Evolutionary conservation across 73 alveolate genomes (phyloP).

Genomic region (Halteria grandinella): DNA sequence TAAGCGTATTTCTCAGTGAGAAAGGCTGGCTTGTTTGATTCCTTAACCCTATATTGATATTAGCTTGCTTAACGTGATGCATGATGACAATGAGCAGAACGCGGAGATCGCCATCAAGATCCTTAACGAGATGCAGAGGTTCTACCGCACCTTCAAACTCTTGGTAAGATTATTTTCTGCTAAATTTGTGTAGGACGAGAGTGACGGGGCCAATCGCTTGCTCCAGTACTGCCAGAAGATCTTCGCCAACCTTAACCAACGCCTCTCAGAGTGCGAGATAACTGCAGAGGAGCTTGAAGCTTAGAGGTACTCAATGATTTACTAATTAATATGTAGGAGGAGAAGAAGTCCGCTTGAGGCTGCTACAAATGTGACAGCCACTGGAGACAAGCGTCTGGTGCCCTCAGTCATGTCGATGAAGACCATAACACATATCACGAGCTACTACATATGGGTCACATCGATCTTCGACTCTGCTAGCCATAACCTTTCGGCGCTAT

Average conservation of each 20-base stretch:
- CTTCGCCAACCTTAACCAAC: conserved; percentile 17
- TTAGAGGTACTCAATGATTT: no score
- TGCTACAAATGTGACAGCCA: no score
- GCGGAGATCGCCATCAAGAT: conserved; percentile 57
- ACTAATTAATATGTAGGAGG: no score
- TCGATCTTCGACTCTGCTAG: conserved; percentile 26
- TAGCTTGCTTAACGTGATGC: conserved; percentile 37
- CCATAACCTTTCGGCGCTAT: neutral
- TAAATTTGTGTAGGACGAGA: no score
- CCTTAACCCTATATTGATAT: neutral
- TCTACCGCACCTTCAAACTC: conserved; percentile 19
- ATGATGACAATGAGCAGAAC: conserved; percentile 49
- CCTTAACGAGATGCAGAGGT: conserved; percentile 45
- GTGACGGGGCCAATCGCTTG: conserved; percentile 16
- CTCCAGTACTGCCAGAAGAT: conserved; percentile 27
- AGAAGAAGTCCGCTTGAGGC: no score
- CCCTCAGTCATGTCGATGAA: conserved; percentile 38
- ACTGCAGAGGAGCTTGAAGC: conserved; percentile 7
- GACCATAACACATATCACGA: conserved; percentile 5
- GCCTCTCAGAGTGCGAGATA: neutral
- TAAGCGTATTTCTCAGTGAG: neutral
- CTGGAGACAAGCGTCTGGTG: conserved; percentile 5
- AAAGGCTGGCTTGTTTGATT: neutral
- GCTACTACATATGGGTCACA: conserved; percentile 13
- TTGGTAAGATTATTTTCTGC: neutral